phyloP scores from a whole-genome alignment of 495 filamentous ascomycete species.

The Penicillium egyptiacum region DNA sequence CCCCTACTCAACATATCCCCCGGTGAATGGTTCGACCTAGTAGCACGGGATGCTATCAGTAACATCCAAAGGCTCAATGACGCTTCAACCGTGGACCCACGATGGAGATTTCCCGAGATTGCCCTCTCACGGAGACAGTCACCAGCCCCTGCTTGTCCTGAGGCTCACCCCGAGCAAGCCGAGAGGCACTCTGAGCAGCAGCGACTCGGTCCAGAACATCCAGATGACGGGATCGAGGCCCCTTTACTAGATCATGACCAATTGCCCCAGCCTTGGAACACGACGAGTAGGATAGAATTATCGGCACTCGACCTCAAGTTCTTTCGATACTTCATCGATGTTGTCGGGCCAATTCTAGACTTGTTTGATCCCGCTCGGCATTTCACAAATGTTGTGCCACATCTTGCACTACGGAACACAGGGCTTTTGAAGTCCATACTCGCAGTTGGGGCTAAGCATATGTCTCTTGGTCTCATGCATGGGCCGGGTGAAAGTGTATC shows the following conservation, averaged over 20 bases:
- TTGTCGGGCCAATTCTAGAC: conserved; percentile 15
- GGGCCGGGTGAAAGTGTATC: background rate
- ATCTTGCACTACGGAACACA: conserved; percentile 20
- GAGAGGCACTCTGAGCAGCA: no score
- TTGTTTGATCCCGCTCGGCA: conserved; percentile 22
- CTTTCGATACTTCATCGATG: conserved; percentile 14
- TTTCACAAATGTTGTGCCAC: conserved; percentile 20
- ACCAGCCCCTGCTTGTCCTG: no score
- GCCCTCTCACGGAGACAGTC: no score
- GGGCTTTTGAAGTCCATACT: conserved; percentile 23
- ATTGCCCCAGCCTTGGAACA: conserved; percentile 6
- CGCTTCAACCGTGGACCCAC: no score
- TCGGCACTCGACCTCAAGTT: conserved; percentile 6
- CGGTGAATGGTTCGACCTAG: conserved; percentile 21
- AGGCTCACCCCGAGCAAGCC: no score
- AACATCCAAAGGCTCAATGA: conserved; percentile 6
- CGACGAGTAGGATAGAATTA: conserved; percentile 4
- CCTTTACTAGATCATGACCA: conserved; percentile 3
- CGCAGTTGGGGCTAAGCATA: conserved; percentile 18
- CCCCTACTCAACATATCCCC: conserved; percentile 19
- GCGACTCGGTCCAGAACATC: no score
- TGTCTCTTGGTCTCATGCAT: conserved; percentile 16
- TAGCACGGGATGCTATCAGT: conserved; percentile 23
- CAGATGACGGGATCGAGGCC: background rate
- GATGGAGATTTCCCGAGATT: no score